Conservation (phyloP, 2,329 filamentous ascomycete species). For the Ceratocystis destructans region DNA sequence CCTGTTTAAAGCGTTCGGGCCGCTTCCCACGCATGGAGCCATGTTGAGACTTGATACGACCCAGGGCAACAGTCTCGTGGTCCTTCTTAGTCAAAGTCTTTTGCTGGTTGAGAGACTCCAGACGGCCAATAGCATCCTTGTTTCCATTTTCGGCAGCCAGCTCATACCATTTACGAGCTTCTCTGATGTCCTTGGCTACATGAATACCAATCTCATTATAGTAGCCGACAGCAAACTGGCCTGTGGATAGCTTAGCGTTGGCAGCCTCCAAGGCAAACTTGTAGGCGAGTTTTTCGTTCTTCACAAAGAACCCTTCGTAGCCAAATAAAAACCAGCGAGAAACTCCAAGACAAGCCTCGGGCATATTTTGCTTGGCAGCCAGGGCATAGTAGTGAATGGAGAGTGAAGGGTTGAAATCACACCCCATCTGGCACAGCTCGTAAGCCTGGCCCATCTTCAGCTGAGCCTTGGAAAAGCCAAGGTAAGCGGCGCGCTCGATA, state of each 20-base stretch:
- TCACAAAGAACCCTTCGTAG: constrained; percentile 79
- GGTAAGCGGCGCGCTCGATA: constrained; percentile 90
- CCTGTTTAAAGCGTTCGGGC: constrained; percentile 38
- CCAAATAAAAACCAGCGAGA: constrained; percentile 98
- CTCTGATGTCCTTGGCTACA: constrained; percentile 66
- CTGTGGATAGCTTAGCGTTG: constrained; percentile 65
- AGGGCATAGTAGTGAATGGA: constrained; percentile 94
- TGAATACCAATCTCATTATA: constrained; percentile 95
- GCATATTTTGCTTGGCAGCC: constrained; percentile 78
- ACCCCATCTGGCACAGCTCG: constrained; percentile 83
- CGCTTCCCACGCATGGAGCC: constrained; percentile 52
- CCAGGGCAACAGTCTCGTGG: constrained; percentile 82
- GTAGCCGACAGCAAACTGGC: constrained; percentile 93
- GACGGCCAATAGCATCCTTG: constrained; percentile 66
- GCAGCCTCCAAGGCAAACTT: constrained; percentile 83
- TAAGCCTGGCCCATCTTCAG: constrained; percentile 95
- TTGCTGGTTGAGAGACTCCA: constrained; percentile 72
- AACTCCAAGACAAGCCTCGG: constrained; percentile 88
- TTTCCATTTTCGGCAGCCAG: constrained; percentile 84
- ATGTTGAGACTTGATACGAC: constrained; percentile 70
- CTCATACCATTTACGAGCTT: constrained; percentile 80
- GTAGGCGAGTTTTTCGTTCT: constrained; percentile 90
- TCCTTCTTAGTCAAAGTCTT: constrained; percentile 79
- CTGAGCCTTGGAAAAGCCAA: constrained; percentile 92
- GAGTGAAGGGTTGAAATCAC: constrained; percentile 84